Conservation (phyloP, 2,329 filamentous ascomycete genomes). For the Aspergillus sp. region DNA sequence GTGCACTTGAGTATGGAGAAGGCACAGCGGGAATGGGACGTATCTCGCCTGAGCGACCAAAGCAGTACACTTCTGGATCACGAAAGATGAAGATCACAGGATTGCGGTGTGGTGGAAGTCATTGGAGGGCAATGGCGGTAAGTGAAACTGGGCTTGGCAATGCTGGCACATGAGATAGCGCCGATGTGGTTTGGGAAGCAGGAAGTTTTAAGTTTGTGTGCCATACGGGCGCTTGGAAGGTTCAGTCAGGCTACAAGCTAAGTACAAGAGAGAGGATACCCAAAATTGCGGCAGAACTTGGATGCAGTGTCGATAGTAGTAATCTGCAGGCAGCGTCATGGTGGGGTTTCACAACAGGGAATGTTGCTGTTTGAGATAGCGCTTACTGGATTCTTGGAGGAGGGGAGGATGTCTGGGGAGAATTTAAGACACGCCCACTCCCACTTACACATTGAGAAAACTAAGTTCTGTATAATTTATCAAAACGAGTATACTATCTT, state of each 20-base stretch:
- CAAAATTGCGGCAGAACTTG: background rate
- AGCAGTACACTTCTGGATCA: background rate
- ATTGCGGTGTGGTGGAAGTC: no score
- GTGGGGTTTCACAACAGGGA: background rate
- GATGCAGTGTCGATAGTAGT: background rate
- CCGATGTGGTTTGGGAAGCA: background rate
- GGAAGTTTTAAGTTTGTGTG: background rate
- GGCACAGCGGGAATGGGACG: no score
- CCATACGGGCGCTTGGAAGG: background rate
- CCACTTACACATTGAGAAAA: background rate
- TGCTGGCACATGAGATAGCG: background rate
- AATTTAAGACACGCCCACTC: no score
- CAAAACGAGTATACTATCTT: no score
- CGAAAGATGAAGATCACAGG: background rate
- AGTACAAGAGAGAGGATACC: background rate
- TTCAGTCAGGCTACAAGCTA: background rate
- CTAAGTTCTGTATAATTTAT: no score
- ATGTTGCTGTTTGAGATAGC: no score
- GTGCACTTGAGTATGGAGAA: no score
- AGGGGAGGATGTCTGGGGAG: no score
- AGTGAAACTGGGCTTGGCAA: background rate
- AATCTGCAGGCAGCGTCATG: background rate
- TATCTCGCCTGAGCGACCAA: no score
- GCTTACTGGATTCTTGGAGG: no score
- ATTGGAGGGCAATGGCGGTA: background rate